A percentile compares a stretch with the other conserved stretches of the same genome.
Evolutionary conservation across 345 rosid species (phyloP).

Genomic region (Boechera divaricarpa): DNA sequence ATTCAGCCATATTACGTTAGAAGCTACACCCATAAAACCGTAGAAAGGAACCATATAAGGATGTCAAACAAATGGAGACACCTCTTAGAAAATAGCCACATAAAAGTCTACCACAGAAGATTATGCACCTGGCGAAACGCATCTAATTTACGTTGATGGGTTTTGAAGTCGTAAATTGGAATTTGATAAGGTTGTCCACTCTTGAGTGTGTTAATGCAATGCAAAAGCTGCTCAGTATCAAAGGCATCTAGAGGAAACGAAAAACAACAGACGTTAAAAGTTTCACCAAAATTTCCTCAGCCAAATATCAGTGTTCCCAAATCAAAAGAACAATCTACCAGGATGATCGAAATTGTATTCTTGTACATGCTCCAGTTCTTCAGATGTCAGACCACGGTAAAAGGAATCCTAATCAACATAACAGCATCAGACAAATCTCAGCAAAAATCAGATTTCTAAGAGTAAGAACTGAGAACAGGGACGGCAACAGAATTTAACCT

Average conservation of each 20-base stretch:
- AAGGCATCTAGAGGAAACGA: conserved; percentile 71
- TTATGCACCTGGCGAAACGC: conserved; percentile 82
- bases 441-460: no score
- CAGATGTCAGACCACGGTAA: conserved; percentile 89
- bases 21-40: conserved; percentile 3
- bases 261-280: background rate
- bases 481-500: conserved; percentile 54
- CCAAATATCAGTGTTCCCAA: background rate
- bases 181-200: conserved; percentile 83
- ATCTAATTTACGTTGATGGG: conserved; percentile 78
- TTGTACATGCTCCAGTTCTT: conserved; percentile 75
- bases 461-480: conserved; percentile 5
- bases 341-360: conserved; percentile 99
- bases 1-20: background rate
- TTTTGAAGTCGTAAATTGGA: conserved; percentile 93
- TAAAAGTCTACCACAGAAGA: conserved; percentile 4
- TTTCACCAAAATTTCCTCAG: background rate
- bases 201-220: conserved; percentile 73
- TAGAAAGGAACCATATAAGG: background rate
- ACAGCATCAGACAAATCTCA: background rate
- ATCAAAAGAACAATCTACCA: conserved; percentile 51
- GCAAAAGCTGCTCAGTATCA: conserved; percentile 97
- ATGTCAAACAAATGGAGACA: background rate
- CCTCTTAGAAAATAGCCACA: conserved; percentile 9
- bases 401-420: conserved; percentile 75